Conservation (phyloP, 2,329 filamentous ascomycete species). For the Fusarium tuaranense region DNA sequence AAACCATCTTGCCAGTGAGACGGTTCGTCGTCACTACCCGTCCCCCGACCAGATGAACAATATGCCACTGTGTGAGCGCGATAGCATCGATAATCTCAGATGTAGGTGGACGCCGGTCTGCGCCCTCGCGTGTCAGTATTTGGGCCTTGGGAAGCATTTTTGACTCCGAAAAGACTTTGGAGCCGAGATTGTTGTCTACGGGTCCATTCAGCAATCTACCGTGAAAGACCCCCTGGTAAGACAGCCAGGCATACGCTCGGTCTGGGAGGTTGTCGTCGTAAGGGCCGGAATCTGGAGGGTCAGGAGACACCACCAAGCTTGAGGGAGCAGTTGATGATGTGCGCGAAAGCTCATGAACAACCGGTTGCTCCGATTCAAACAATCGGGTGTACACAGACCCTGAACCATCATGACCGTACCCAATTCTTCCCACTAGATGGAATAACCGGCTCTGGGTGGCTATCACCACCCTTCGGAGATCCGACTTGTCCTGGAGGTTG, state of each 20-base stretch:
- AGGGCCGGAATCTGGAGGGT: conserved; percentile 67
- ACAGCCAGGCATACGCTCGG: conserved; percentile 90
- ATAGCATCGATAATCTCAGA: conserved; percentile 83
- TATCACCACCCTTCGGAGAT: conserved; percentile 82
- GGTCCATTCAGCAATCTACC: conserved; percentile 79
- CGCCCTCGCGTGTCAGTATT: conserved; percentile 75
- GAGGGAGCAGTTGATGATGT: conserved; percentile 68
- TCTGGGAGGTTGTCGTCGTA: conserved; percentile 74
- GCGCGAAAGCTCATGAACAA: conserved; percentile 77
- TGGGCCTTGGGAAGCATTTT: conserved; percentile 81
- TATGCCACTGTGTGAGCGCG: conserved; percentile 92
- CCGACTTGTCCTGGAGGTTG: conserved; percentile 72
- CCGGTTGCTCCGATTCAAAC: conserved; percentile 88
- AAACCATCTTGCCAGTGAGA: conserved; percentile 85
- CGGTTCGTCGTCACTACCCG: conserved; percentile 88
- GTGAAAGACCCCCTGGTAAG: conserved; percentile 86
- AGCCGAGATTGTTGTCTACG: conserved; percentile 72
- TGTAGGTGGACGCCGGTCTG: conserved; percentile 72
- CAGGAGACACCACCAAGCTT: conserved; percentile 80
- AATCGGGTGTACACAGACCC: conserved; percentile 87
- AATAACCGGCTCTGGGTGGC: conserved; percentile 82
- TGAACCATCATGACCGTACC: conserved; percentile 80
- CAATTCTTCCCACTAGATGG: conserved; percentile 84
- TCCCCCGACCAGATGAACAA: conserved; percentile 84
- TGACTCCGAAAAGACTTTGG: conserved; percentile 81